Evolutionary conservation across 2,329 filamentous ascomycete species (phyloP), one percentile per base, ranked within the genome.

Genomic region (Claviceps pazoutovae): DNA sequence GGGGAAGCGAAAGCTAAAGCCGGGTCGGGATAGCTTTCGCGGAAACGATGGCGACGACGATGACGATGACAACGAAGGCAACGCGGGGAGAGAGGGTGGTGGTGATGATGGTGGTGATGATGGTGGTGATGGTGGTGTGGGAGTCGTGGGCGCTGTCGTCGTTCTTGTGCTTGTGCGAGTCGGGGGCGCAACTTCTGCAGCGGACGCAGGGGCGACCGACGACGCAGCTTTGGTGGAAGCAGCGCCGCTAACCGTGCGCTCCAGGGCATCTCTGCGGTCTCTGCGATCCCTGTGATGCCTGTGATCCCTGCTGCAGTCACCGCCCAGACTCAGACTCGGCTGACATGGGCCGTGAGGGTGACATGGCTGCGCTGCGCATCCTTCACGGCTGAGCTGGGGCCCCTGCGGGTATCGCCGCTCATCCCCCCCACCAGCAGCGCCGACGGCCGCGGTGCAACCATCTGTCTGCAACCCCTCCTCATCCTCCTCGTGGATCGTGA

Each of bases 1-100:
- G 45, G 60, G 57, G 47, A 54, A 60, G 45, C 58, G 61, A 48
- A 60, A 54, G 55, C 63, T 64, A 48, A 60, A 54, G 55, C 63
- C 64, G 53, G 62, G 60, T 53, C 60, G 61, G 42, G 60, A 56
- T 43, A 63, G 53, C 47, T 58, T 62, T 26, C 49, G 55, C 21
- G 46, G 52, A 19, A 53, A 41, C 2, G 46, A 9, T 4, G 49
- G 30, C 34, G 51, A 4, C 30, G 53, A 39, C 16, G 50, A 36
- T 13, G 53, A 34, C 13, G 53, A 34, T 9, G 26, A 8, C 2
- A 4, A 30, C 4, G 9, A 30, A 11, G 46, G 30, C 7, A 5
- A 17, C 19, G 30, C 8, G 17, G 44, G 6, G 7, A 9, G 8
- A 19, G 26, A 5, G 17, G 46, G n/a, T 11, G 13, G n/a, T 37